Conservation (phyloP, 78 protist species). For the Emiliania huxleyi region DNA sequence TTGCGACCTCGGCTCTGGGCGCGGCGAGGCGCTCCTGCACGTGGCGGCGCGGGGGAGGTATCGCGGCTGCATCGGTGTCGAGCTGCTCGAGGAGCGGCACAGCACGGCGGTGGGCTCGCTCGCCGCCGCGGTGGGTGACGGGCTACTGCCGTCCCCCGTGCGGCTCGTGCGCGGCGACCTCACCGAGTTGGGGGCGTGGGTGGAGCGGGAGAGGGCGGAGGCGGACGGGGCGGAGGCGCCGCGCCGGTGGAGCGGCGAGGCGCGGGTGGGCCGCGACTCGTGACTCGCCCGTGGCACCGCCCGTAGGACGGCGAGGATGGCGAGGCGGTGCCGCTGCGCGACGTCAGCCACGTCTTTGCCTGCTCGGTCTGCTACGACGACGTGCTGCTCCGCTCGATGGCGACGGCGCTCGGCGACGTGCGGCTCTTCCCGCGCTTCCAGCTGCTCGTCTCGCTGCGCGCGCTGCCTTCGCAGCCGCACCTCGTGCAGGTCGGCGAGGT, state of each 20-base stretch:
- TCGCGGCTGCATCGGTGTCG: not conserved
- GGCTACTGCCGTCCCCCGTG: not conserved
- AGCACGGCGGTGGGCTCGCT: not conserved
- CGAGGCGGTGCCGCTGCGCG: not conserved
- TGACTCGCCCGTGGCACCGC: too few species aligned
- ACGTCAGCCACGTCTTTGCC: not conserved
- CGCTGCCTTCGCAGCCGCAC: not conserved
- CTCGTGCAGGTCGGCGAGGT: not conserved
- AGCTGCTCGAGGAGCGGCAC: not conserved
- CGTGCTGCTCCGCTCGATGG: not conserved
- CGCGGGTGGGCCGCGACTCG: too few species aligned
- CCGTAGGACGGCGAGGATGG: too few species aligned
- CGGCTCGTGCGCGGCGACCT: not conserved
- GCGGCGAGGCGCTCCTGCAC: not conserved
- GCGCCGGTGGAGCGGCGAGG: too few species aligned
- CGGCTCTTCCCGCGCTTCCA: not conserved
- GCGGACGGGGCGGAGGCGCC: not conserved
- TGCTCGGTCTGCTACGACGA: not conserved
- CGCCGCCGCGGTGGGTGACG: not conserved
- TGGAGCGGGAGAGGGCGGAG: not conserved
- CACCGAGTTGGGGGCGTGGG: not conserved
- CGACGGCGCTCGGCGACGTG: not conserved
- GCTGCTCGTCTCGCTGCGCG: not conserved
- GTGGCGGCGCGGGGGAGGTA: not conserved
- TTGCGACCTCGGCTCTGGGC: not conserved